Evolutionary conservation across 208 protist species (phyloP), one percentile per base, ranked within the genome.

Genomic region (Naegleria fowleri): DNA sequence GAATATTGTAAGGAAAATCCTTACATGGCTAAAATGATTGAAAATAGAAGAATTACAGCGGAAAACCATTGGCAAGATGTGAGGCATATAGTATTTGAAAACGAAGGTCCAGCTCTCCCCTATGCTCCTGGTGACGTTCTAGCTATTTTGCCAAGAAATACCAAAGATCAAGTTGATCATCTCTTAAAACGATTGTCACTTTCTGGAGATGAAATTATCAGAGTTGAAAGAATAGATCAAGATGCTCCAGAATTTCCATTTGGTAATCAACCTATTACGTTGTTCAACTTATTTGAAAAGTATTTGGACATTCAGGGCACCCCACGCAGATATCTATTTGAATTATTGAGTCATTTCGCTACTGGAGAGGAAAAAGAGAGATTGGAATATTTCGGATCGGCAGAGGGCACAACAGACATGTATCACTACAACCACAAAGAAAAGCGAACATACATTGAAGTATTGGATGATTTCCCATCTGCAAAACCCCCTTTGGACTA

Each of bases 61-160:
- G 36, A 22, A 29, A 90, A 83, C 19, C 90, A 93, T 38, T 92
- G 25, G 19, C 92, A 93, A 92, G 89, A 93, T 93, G 92, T 93
- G 0, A 39, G 92, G 29, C 16, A 93, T 38, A 48, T 93, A 40
- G 48, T 88, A 16, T 90, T 91, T 83, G 90, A 91, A 76, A 41
- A 85, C 40, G 19, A 15, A 4, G 36, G 29, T 25, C 5, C 0
- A 43, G 13, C 88, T n/a, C 51, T 76, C 13, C 29, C 19, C 0
- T 76, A 86, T 39, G 48, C n/a, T 22, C 88, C 88, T 33, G 88
- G 88, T 38, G 88, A 90, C 33, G 48, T 86, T n/a, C n/a, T 58
- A 22, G 88, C 48, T 19, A 58, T 90, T 33, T 40, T n/a, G 16
- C 88, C 88, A 25, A 84, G 52, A 58, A 90, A 90, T 38, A 25